Conservation (phyloP, 2,329 filamentous ascomycete species). For the Stromatinia cepivora region DNA sequence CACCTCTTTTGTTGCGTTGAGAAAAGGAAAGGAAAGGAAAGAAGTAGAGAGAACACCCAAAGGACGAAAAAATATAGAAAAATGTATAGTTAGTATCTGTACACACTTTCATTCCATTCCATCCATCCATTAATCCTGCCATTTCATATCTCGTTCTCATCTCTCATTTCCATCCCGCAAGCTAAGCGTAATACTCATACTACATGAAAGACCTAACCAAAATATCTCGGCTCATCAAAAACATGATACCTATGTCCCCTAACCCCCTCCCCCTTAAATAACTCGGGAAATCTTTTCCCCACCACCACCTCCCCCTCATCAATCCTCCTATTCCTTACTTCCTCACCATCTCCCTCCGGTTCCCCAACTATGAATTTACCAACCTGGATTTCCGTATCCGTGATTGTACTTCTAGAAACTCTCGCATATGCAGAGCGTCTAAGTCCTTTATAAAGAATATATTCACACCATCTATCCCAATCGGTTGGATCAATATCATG, state of each 20-base stretch:
- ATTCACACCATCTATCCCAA: slow-evolving; percentile 99
- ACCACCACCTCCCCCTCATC: slow-evolving; percentile 72
- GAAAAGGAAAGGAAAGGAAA: no score
- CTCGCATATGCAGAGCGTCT: slow-evolving; percentile 85
- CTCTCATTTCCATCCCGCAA: no score
- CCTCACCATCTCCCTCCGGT: slow-evolving; percentile 58
- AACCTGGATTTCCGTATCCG: slow-evolving; percentile 94
- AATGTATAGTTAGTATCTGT: no score
- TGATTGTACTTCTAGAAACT: slow-evolving; percentile 86
- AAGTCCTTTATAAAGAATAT: slow-evolving; percentile 91
- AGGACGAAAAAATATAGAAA: no score
- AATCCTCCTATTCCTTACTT: slow-evolving; percentile 59
- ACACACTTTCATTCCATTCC: no score
- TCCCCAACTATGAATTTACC: slow-evolving; percentile 89
- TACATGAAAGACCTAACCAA: slow-evolving; percentile 27
- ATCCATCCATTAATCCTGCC: neutral
- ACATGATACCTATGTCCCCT: slow-evolving; percentile 92
- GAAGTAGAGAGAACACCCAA: no score
- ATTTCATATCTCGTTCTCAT: neutral
- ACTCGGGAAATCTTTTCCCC: slow-evolving; percentile 77
- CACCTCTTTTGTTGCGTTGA: no score
- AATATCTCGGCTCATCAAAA: slow-evolving; percentile 87
- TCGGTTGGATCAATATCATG: slow-evolving; percentile 89
- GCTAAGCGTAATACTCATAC: no score
- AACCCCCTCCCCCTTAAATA: slow-evolving; percentile 84